Percentiles rank a stretch among this genome's conserved stretches.
Evolutionary conservation across 2,329 filamentous ascomycete genomes (phyloP).

Genomic region (Alternaria panax): DNA sequence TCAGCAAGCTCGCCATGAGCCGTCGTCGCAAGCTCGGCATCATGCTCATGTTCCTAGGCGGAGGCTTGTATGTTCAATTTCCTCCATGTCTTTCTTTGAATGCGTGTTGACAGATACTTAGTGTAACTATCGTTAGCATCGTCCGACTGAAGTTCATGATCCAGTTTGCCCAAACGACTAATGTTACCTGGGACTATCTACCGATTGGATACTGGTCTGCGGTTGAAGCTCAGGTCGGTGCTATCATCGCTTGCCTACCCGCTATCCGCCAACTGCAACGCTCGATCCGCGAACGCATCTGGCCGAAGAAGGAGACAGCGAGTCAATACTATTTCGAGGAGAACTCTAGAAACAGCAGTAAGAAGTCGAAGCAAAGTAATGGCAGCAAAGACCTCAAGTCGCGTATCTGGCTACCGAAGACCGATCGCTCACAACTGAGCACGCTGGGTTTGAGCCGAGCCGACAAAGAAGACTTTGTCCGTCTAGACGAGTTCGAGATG

Average conservation of each 20-base stretch:
- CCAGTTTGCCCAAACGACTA: slow-evolving; percentile 52
- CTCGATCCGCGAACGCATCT: slow-evolving; percentile 7
- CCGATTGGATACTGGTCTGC: slow-evolving; percentile 39
- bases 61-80: slow-evolving; percentile 47
- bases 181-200: slow-evolving; percentile 49
- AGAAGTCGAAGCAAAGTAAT: neutral
- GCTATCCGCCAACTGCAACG: slow-evolving; percentile 13
- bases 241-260: slow-evolving; percentile 38
- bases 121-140: slow-evolving; percentile 56
- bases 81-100: neutral
- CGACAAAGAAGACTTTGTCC: slow-evolving; percentile 9
- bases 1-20: slow-evolving; percentile 40
- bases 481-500: slow-evolving; percentile 3
- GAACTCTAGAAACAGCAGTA: neutral
- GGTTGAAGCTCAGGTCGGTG: slow-evolving; percentile 37
- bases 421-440: slow-evolving; percentile 1
- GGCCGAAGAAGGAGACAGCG: neutral
- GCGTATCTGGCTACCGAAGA: neutral
- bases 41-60: slow-evolving; percentile 50
- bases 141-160: slow-evolving; percentile 54
- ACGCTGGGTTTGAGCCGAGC: neutral
- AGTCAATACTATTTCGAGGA: neutral
- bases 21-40: slow-evolving; percentile 42
- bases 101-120: slow-evolving; percentile 20
- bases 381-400: neutral